These are phyloP conservation scores for Trichoderma sp. DNA, from an alignment of 2,329 filamentous ascomycete species.

Conservation along the genomic window DNA sequence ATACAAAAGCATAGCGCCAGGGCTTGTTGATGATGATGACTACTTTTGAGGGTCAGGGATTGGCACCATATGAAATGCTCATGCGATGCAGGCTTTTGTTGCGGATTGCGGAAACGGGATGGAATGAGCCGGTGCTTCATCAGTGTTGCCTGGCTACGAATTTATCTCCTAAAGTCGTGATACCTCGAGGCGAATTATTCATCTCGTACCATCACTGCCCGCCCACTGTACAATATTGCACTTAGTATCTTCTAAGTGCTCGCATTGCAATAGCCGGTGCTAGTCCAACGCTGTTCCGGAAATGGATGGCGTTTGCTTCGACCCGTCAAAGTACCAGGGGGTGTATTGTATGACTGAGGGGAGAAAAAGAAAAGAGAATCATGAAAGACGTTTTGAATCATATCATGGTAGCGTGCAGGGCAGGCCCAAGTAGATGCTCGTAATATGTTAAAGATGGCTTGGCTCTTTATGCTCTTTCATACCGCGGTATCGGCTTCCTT, in stretches of 20 bases:
- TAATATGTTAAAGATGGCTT: no score
- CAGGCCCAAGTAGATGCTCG: no score
- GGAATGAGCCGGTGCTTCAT: no score
- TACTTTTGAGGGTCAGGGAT: background rate
- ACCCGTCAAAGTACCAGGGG: background rate
- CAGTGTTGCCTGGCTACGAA: no score
- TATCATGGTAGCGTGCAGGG: no score
- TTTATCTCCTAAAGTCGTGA: background rate
- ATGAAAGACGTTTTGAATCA: background rate
- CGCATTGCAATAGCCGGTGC: slow-evolving; percentile 7
- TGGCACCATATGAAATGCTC: background rate
- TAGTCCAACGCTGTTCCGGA: slow-evolving; percentile 12
- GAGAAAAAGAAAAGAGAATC: background rate
- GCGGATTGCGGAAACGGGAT: no score
- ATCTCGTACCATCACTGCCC: background rate
- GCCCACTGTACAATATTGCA: no score
- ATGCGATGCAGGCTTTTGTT: no score
- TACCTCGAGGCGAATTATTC: background rate
- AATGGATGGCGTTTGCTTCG: background rate
- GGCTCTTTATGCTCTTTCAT: background rate
- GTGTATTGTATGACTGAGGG: background rate
- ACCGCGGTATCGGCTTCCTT: background rate
- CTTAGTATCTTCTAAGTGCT: slow-evolving; percentile 17
- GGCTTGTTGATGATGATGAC: slow-evolving; percentile 25
- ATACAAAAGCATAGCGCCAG: slow-evolving; percentile 25